These are phyloP conservation scores for Adenanthera pavonina DNA, from an alignment of 306 rosid species.

Conservation along the genomic window DNA sequence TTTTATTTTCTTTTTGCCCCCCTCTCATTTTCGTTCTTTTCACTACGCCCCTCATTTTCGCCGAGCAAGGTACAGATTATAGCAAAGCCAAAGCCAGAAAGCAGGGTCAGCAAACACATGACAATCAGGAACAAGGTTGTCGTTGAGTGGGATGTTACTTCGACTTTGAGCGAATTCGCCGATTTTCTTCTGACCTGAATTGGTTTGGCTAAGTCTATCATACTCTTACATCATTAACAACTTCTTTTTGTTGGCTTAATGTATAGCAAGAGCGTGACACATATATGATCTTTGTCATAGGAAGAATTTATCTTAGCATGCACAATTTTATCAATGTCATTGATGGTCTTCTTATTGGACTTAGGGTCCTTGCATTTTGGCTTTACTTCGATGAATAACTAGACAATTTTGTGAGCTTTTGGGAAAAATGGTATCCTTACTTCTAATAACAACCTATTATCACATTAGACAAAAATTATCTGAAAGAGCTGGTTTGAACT, in stretches of 20 bases:
- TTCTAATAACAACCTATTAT: conserved; percentile 30
- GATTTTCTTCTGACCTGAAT: conserved; percentile 71
- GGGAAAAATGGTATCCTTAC: conserved; percentile 81
- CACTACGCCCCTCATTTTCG: too few relatives aligned
- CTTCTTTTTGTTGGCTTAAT: conserved; percentile 32
- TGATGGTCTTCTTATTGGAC: conserved; percentile 75
- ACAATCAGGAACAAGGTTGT: too few relatives aligned
- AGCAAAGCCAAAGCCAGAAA: too few relatives aligned
- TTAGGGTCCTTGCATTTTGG: conserved; percentile 80
- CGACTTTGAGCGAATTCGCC: conserved; percentile 35
- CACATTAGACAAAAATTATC: not conserved
- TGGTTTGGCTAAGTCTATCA: conserved; percentile 72
- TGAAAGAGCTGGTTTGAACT: not conserved
- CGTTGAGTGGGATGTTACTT: too few relatives aligned
- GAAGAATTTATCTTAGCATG: conserved; percentile 98
- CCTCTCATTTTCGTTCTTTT: too few relatives aligned
- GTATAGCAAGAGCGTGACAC: conserved; percentile 32
- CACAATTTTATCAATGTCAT: conserved; percentile 84
- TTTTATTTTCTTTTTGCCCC: too few relatives aligned
- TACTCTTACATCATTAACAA: conserved; percentile 5
- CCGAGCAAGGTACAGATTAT: too few relatives aligned
- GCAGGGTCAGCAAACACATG: too few relatives aligned
- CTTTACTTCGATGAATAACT: conserved; percentile 62
- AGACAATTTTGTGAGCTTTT: conserved; percentile 69
- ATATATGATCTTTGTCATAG: conserved; percentile 52